These are phyloP conservation scores for Camelina sativa DNA, from an alignment of 345 rosid genomes.

Conservation along the genomic window DNA sequence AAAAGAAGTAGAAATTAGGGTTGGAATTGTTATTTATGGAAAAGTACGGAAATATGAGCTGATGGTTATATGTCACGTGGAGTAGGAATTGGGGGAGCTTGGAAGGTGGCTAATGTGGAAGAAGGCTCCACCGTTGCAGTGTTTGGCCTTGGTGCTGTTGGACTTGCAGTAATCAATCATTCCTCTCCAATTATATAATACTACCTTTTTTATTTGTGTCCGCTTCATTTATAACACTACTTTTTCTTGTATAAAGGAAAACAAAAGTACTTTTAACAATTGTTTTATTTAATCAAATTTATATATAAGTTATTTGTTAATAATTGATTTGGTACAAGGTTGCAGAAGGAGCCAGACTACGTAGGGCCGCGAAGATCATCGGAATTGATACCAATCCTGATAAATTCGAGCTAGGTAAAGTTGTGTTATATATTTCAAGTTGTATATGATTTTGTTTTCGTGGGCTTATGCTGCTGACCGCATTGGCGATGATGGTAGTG, in stretches of 20 bases:
- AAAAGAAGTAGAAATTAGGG: neutral
- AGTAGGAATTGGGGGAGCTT: constrained; percentile 73
- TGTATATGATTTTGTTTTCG: neutral
- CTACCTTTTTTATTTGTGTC: neutral
- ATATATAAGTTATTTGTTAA: neutral
- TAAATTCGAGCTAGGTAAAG: constrained; percentile 58
- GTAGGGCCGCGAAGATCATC: constrained; percentile 63
- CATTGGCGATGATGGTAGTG: neutral
- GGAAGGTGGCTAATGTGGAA: constrained; percentile 65
- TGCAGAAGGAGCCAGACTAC: constrained; percentile 66
- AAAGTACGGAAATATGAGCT: neutral
- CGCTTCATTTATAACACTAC: neutral
- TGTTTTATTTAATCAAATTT: neutral
- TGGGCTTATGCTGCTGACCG: neutral
- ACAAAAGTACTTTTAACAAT: too few relatives aligned
- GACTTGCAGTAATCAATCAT: constrained; percentile 61
- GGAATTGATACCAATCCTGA: constrained; percentile 71
- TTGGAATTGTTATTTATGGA: neutral
- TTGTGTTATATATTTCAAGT: neutral
- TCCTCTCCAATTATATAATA: too few relatives aligned
- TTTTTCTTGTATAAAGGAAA: neutral
- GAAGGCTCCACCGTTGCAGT: constrained; percentile 67
- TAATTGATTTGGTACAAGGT: constrained; percentile 46
- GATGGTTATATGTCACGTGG: neutral
- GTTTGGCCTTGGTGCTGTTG: constrained; percentile 76